Percentiles rank a stretch among this genome's conserved stretches.
Evolutionary conservation across 768 basidiomycete species (phyloP).

Genomic region (Suillus subluteus): DNA sequence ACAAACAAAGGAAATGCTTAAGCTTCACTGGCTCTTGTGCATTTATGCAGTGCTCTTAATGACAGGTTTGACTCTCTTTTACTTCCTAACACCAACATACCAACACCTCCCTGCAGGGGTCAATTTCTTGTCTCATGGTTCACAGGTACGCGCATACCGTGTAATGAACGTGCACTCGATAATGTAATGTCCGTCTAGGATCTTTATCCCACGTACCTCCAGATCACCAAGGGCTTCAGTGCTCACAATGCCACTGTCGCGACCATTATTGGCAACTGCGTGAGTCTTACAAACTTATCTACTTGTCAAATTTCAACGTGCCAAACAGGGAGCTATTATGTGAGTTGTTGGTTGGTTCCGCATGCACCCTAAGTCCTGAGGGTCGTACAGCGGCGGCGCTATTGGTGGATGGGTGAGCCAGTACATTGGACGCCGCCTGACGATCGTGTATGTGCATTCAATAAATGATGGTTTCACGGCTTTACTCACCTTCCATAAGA

Average conservation of each 20-base stretch:
- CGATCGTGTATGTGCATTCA: constrained; percentile 51
- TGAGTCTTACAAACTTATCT: constrained; percentile 29
- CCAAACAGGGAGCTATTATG: constrained; percentile 45
- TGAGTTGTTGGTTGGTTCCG: constrained; percentile 31
- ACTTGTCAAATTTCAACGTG: constrained; percentile 6
- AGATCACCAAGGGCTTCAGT: constrained; percentile 62
- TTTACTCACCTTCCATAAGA: constrained; percentile 31
- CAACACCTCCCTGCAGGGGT: constrained; percentile 47
- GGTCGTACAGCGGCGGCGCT: constrained; percentile 56
- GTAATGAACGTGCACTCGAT: not conserved
- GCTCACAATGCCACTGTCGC: constrained; percentile 65
- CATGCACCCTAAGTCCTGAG: not conserved
- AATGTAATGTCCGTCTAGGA: constrained; percentile 44
- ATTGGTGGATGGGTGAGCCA: constrained; percentile 77
- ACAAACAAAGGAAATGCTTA: constrained; percentile 78
- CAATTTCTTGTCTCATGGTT: constrained; percentile 80
- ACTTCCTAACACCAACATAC: not conserved
- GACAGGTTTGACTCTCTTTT: constrained; percentile 46
- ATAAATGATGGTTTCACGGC: not conserved
- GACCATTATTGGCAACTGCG: constrained; percentile 82
- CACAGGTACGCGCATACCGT: constrained; percentile 44
- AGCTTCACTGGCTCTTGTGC: constrained; percentile 78
- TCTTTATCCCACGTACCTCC: constrained; percentile 78
- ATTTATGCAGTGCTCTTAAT: constrained; percentile 86
- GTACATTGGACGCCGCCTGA: constrained; percentile 79